phyloP scores from a whole-genome alignment of 1,284 basidiomycete genomes.

The Cutaneotrichosporon daszewskae region DNA sequence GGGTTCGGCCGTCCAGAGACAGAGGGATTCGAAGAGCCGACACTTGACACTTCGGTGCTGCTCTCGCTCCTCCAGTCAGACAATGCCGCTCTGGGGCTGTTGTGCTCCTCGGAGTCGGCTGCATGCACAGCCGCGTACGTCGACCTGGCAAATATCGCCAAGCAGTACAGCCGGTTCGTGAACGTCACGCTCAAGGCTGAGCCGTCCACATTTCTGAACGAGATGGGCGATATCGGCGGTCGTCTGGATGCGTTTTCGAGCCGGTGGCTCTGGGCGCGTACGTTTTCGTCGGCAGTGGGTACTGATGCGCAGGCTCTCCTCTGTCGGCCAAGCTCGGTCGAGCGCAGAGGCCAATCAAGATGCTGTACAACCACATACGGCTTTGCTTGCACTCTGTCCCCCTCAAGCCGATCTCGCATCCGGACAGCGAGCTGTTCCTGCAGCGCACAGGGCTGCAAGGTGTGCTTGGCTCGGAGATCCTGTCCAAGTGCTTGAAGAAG shows the following conservation, averaged over 20 bases:
- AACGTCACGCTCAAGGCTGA: slow-evolving; percentile 14
- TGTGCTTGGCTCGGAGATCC: slow-evolving; percentile 1
- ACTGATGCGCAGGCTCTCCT: too few relatives aligned
- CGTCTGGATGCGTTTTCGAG: slow-evolving; percentile 14
- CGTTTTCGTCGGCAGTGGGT: slow-evolving; percentile 9
- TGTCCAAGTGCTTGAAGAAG: too few relatives aligned
- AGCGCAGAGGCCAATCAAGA: slow-evolving; percentile 9
- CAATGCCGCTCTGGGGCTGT: background rate
- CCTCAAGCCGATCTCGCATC: slow-evolving; percentile 16
- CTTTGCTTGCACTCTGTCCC: slow-evolving; percentile 19
- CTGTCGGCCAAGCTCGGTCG: slow-evolving; percentile 12
- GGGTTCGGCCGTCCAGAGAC: slow-evolving; percentile 24
- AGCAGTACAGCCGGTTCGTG: slow-evolving; percentile 17
- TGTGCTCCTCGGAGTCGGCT: slow-evolving; percentile 13
- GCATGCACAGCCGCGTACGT: slow-evolving; percentile 19
- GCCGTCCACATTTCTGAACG: slow-evolving; percentile 6
- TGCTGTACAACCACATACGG: slow-evolving; percentile 23
- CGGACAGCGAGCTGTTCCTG: slow-evolving; percentile 10
- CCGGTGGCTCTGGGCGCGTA: slow-evolving; percentile 18
- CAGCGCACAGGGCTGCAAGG: slow-evolving; percentile 5
- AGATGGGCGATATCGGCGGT: slow-evolving; percentile 7
- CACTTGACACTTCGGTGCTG: slow-evolving; percentile 14
- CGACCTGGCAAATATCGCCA: slow-evolving; percentile 19
- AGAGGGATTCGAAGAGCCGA: slow-evolving; percentile 15
- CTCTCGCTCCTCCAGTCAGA: slow-evolving; percentile 1